Evolutionary conservation across 2,329 filamentous ascomycete species (phyloP).

Genomic region (Domatiomyces catenatus): DNA sequence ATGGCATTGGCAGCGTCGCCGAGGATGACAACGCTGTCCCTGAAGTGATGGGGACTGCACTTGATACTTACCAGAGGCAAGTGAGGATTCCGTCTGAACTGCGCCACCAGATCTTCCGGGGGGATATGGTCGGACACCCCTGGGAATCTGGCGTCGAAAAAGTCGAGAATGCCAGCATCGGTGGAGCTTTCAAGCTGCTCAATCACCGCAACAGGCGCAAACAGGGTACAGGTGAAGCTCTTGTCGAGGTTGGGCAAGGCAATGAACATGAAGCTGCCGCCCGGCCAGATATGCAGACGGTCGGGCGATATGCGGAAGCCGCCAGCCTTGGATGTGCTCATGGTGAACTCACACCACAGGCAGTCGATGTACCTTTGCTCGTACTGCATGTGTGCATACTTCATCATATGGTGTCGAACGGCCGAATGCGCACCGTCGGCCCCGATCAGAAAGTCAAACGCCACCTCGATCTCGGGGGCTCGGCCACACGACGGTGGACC

Average conservation of each 20-base stretch:
- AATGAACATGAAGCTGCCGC: conserved; percentile 92
- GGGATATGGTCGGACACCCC: conserved; percentile 53
- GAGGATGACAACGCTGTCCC: conserved; percentile 62
- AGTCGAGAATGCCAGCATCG: conserved; percentile 40
- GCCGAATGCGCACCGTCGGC: conserved; percentile 91
- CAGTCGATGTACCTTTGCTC: conserved; percentile 91
- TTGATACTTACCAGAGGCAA: conserved; percentile 88
- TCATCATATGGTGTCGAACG: conserved; percentile 88
- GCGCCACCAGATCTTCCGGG: conserved; percentile 49
- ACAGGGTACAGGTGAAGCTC: conserved; percentile 88
- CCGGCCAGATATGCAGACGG: conserved; percentile 95
- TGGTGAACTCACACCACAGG: conserved; percentile 90
- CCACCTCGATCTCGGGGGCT: conserved; percentile 57
- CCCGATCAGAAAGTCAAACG: conserved; percentile 87
- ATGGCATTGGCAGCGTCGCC: conserved; percentile 95
- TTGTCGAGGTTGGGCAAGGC: conserved; percentile 81
- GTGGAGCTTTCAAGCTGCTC: conserved; percentile 49
- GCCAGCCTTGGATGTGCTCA: conserved; percentile 37
- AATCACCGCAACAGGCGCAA: conserved; percentile 61
- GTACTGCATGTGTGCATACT: conserved; percentile 79
- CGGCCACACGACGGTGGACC: conserved; percentile 5
- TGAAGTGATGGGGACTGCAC: conserved; percentile 74
- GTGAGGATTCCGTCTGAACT: conserved; percentile 72
- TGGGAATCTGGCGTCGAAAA: conserved; percentile 75
- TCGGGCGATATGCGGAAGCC: conserved; percentile 74